A percentile compares a stretch with the other conserved stretches of the same genome.
phyloP scores from a whole-genome alignment of 2,329 filamentous ascomycete species.

The Diaporthe vexans region DNA sequence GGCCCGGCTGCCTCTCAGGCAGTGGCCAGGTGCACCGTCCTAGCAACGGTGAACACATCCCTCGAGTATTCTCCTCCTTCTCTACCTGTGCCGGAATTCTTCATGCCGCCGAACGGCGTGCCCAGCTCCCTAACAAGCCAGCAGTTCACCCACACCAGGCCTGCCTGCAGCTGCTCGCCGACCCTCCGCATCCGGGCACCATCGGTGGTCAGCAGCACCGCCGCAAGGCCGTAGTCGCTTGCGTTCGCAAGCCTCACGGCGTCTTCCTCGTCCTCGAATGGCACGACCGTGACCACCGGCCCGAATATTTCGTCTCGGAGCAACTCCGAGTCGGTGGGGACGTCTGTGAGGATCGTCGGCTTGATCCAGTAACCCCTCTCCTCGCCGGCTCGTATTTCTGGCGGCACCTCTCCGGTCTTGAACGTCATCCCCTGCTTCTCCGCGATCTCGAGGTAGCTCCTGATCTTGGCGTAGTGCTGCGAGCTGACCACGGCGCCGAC shows the following conservation, averaged over 20 bases:
- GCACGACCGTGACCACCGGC: slow-evolving; percentile 56
- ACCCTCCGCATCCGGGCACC: slow-evolving; percentile 49
- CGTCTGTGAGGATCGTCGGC: slow-evolving; percentile 48
- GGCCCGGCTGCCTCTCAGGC: slow-evolving; percentile 5
- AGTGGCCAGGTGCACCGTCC: slow-evolving; percentile 48
- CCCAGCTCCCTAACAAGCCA: slow-evolving; percentile 52
- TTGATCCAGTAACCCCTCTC: slow-evolving; percentile 48
- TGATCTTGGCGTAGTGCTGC: slow-evolving; percentile 49
- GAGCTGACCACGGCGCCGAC: slow-evolving; percentile 50
- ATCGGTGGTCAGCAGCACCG: slow-evolving; percentile 50
- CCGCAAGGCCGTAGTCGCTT: slow-evolving; percentile 50
- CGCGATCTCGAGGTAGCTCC: slow-evolving; percentile 46
- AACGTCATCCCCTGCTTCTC: slow-evolving; percentile 46
- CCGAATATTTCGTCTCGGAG: slow-evolving; percentile 59
- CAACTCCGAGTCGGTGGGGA: slow-evolving; percentile 46
- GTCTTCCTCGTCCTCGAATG: slow-evolving; percentile 50
- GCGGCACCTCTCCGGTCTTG: slow-evolving; percentile 44
- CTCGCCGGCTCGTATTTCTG: slow-evolving; percentile 36
- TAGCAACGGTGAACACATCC: slow-evolving; percentile 51
- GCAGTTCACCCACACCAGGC: slow-evolving; percentile 52
- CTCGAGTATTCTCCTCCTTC: slow-evolving; percentile 52
- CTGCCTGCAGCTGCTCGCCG: slow-evolving; percentile 50
- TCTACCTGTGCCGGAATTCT: slow-evolving; percentile 50
- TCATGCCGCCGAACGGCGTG: slow-evolving; percentile 53
- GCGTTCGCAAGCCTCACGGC: slow-evolving; percentile 49